phyloP scores from a whole-genome alignment of 176 grass and related monocot species.

The Phoenix roebelenii region DNA sequence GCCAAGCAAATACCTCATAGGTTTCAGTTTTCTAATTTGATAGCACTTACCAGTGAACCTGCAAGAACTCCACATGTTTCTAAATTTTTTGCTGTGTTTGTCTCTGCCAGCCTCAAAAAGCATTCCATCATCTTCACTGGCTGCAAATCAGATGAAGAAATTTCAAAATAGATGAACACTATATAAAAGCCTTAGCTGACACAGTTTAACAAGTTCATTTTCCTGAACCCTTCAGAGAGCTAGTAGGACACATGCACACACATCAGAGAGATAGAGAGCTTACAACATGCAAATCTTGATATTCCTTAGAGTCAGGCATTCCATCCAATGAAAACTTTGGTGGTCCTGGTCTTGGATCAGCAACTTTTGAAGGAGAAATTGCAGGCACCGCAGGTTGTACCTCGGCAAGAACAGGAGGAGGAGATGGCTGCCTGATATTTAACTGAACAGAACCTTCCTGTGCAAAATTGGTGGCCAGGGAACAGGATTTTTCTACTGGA shows the following conservation, averaged over 20 bases:
- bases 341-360: conserved; percentile 81
- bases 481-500: conserved; percentile 36
- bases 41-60: conserved; percentile 71
- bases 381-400: conserved; percentile 42
- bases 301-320: conserved; percentile 31
- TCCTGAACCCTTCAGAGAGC: too few species aligned
- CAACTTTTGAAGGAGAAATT: conserved; percentile 77
- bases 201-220: too few species aligned
- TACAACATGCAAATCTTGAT: conserved; percentile 96
- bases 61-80: conserved; percentile 99
- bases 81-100: conserved; percentile 84
- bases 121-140: conserved; percentile 93
- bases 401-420: conserved; percentile 78
- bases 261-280: conserved; percentile 20
- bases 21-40: conserved; percentile 6
- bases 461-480: conserved; percentile 29
- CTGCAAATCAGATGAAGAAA: conserved; percentile 27
- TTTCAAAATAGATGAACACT: too few species aligned
- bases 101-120: conserved; percentile 89
- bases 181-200: too few species aligned
- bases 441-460: conserved; percentile 53
- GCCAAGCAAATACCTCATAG: conserved; percentile 9
- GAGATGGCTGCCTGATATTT: conserved; percentile 80
- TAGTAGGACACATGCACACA: too few species aligned
- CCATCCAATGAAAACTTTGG: neutral